These are phyloP conservation scores for Paecilomyces dactylethromorphus DNA, from an alignment of 2,329 filamentous ascomycete genomes.

Conservation along the genomic window DNA sequence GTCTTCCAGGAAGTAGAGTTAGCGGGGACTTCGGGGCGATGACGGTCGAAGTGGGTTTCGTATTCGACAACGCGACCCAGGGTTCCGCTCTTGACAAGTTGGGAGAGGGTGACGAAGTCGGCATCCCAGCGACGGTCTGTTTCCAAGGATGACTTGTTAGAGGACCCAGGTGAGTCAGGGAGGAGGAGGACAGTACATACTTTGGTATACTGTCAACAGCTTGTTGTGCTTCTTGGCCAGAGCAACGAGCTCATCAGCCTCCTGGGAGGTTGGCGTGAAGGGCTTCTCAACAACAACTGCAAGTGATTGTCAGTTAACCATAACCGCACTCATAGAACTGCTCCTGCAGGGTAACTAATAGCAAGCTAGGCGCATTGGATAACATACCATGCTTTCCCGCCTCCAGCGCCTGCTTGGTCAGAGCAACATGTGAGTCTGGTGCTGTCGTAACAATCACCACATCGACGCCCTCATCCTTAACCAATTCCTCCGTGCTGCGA, in stretches of 20 bases:
- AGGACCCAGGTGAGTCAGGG: background rate
- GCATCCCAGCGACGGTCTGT: conserved; percentile 65
- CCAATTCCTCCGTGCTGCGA: conserved; percentile 54
- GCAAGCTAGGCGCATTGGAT: background rate
- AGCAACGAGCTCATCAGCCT: conserved; percentile 58
- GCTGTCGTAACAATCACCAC: conserved; percentile 66
- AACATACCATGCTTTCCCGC: conserved; percentile 58
- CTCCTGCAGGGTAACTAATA: background rate
- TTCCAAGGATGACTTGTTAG: conserved; percentile 3
- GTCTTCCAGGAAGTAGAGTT: conserved; percentile 58
- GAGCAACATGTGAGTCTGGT: conserved; percentile 62
- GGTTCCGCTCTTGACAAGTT: conserved; percentile 52
- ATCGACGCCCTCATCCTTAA: conserved; percentile 60
- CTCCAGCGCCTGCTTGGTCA: conserved; percentile 60
- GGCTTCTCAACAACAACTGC: conserved; percentile 73
- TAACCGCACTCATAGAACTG: background rate
- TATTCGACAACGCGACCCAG: conserved; percentile 71
- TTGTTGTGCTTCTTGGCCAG: conserved; percentile 47
- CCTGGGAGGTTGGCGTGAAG: conserved; percentile 64
- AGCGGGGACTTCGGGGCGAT: conserved; percentile 52
- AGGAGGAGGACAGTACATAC: conserved; percentile 17
- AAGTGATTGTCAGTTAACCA: background rate
- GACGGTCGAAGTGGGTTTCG: conserved; percentile 74
- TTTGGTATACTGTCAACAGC: conserved; percentile 65
- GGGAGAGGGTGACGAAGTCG: conserved; percentile 65